Percentiles rank a stretch among this genome's conserved stretches.
phyloP scores from a whole-genome alignment of 1,284 basidiomycete genomes.

The Grifola frondosa region DNA sequence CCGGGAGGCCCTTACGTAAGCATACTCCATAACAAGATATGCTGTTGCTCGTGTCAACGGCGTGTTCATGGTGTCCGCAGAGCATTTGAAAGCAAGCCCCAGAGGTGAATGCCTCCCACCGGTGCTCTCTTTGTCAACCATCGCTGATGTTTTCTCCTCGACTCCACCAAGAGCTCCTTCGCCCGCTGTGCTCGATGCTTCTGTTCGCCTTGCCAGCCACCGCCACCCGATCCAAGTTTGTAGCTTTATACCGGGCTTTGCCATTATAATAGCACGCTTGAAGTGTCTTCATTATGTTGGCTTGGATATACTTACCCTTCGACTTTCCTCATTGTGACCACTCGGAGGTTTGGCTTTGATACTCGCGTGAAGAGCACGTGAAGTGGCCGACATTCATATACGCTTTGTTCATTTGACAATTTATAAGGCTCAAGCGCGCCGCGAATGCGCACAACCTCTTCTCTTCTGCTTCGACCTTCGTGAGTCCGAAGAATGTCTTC shows the following conservation, averaged over 20 bases:
- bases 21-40: slow-evolving; percentile 5
- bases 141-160: slow-evolving; percentile 22
- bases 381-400: slow-evolving; percentile 27
- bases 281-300: slow-evolving; percentile 17
- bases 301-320: slow-evolving; percentile 17
- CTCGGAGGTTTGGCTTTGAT: slow-evolving; percentile 21
- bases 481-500: slow-evolving; percentile 15
- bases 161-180: slow-evolving; percentile 19
- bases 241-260: slow-evolving; percentile 23
- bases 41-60: slow-evolving; percentile 28
- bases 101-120: slow-evolving; percentile 26
- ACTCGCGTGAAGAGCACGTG: slow-evolving; percentile 35
- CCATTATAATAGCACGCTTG: slow-evolving; percentile 21
- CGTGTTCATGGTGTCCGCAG: slow-evolving; percentile 34
- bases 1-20: slow-evolving; percentile 9
- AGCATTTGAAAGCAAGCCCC: slow-evolving; percentile 29
- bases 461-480: slow-evolving; percentile 14
- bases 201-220: slow-evolving; percentile 13
- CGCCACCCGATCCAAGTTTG: slow-evolving; percentile 18
- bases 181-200: slow-evolving; percentile 17
- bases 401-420: slow-evolving; percentile 26
- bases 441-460: slow-evolving; percentile 15
- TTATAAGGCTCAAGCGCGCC: slow-evolving; percentile 30
- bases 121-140: slow-evolving; percentile 26
- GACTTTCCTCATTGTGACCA: slow-evolving; percentile 10